phyloP scores from a whole-genome alignment of 2,329 filamentous ascomycete genomes.

The Shiraia bambusicola region DNA sequence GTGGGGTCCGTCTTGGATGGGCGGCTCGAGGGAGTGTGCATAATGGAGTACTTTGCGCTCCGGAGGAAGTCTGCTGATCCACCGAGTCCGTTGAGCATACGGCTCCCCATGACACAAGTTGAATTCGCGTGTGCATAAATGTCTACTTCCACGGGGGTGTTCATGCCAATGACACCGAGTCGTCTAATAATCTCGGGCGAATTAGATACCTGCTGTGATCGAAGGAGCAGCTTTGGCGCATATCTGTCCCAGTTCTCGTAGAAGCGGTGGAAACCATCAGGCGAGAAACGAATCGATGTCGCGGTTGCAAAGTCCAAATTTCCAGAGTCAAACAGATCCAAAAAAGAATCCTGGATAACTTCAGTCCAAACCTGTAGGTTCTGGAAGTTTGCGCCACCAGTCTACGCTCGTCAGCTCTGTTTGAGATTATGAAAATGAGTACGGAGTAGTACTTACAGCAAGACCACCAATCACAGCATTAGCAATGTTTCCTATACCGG shows the following conservation, averaged over 20 bases:
- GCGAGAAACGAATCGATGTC: slow-evolving; percentile 87
- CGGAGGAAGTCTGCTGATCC: slow-evolving; percentile 82
- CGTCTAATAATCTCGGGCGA: slow-evolving; percentile 87
- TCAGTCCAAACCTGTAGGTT: slow-evolving; percentile 93
- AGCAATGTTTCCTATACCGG: slow-evolving; percentile 89
- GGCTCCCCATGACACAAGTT: slow-evolving; percentile 83
- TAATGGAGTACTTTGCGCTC: slow-evolving; percentile 80
- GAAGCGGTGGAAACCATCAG: slow-evolving; percentile 87
- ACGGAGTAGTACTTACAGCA: slow-evolving; percentile 44
- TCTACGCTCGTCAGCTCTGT: slow-evolving; percentile 30
- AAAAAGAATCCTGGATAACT: slow-evolving; percentile 88
- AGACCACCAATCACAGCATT: slow-evolving; percentile 88
- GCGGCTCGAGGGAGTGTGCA: slow-evolving; percentile 84
- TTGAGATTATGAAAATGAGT: neutral
- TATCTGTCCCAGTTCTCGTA: slow-evolving; percentile 83
- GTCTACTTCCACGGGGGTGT: slow-evolving; percentile 90
- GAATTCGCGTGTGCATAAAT: slow-evolving; percentile 93
- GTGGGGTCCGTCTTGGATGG: slow-evolving; percentile 80
- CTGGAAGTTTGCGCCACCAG: slow-evolving; percentile 73
- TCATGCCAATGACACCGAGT: slow-evolving; percentile 89
- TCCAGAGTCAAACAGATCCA: slow-evolving; percentile 87
- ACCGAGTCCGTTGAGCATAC: slow-evolving; percentile 84
- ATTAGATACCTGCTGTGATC: slow-evolving; percentile 86
- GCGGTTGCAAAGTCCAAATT: slow-evolving; percentile 87
- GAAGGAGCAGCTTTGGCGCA: slow-evolving; percentile 77